These are phyloP conservation scores for Flaveria brownii DNA, from an alignment of 129 eudicot genomes.

Conservation along the genomic window DNA sequence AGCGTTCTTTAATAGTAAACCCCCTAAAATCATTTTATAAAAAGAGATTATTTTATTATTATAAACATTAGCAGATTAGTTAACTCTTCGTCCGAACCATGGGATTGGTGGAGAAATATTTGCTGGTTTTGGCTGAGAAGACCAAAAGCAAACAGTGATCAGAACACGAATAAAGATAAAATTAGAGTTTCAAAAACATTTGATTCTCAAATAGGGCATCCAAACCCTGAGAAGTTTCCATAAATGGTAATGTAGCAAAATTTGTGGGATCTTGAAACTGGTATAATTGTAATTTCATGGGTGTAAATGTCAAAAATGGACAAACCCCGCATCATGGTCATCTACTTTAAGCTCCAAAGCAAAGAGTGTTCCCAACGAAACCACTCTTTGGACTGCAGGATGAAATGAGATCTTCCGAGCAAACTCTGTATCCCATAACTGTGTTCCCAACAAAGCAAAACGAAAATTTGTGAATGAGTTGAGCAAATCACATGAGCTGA, in stretches of 20 bases:
- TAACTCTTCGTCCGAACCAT: neutral
- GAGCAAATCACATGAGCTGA: neutral
- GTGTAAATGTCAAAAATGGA: neutral
- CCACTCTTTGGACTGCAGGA: conserved; percentile 67
- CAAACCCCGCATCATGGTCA: conserved; percentile 79
- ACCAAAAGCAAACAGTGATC: neutral
- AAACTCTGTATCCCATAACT: conserved; percentile 83
- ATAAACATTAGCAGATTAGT: neutral
- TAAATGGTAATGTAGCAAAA: neutral
- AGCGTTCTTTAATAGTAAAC: neutral
- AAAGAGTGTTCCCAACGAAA: conserved; percentile 82
- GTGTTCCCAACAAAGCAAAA: neutral
- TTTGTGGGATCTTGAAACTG: neutral
- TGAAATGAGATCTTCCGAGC: conserved; percentile 67
- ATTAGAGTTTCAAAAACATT: neutral
- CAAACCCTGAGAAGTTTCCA: neutral
- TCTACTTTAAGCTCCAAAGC: conserved; percentile 80
- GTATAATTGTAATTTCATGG: neutral
- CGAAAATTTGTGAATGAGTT: neutral
- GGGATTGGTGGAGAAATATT: neutral
- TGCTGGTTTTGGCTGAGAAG: neutral
- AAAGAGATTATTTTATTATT: neutral
- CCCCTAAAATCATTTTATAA: no score
- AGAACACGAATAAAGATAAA: no score
- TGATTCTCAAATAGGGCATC: neutral